These are phyloP conservation scores for Tricholoma flavovirens DNA, from an alignment of 768 basidiomycete species.

Conservation along the genomic window DNA sequence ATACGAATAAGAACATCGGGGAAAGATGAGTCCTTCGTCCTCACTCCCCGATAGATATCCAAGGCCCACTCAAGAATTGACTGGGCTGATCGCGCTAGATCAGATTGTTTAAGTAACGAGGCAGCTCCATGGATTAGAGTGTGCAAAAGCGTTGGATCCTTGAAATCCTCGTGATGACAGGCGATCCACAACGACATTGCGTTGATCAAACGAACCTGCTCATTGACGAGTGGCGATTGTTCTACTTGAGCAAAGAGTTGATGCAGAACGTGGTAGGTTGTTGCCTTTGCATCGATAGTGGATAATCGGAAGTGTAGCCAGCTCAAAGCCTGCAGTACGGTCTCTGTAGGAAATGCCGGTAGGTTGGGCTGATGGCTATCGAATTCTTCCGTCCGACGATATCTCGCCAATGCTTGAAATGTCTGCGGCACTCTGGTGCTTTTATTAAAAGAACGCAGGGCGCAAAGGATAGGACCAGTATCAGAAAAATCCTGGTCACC, in stretches of 20 bases:
- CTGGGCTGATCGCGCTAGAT: conserved; percentile 63
- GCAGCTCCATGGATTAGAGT: conserved; percentile 63
- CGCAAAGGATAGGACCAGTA: conserved; percentile 42
- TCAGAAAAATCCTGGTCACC: conserved; percentile 61
- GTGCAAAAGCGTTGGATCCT: conserved; percentile 55
- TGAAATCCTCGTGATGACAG: conserved; percentile 48
- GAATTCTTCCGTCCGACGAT: conserved; percentile 44
- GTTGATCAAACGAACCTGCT: conserved; percentile 73
- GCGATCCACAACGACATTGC: conserved; percentile 72
- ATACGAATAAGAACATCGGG: conserved; percentile 68
- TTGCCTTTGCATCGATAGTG: conserved; percentile 43
- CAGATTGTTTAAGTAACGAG: conserved; percentile 58
- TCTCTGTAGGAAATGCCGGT: conserved; percentile 47
- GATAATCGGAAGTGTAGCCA: conserved; percentile 50
- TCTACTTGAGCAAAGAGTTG: conserved; percentile 65
- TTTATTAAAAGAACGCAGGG: conserved; percentile 33
- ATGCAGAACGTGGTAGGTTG: conserved; percentile 74
- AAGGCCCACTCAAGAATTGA: conserved; percentile 80
- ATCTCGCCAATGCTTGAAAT: conserved; percentile 48
- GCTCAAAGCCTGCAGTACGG: conserved; percentile 48
- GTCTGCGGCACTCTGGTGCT: conserved; percentile 9
- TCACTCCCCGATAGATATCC: conserved; percentile 36
- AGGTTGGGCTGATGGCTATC: conserved; percentile 59
- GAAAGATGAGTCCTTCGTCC: conserved; percentile 44
- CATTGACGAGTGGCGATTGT: conserved; percentile 68